Conservation (phyloP, 1,284 basidiomycete genomes). For the Phellinidium pouzarii region DNA sequence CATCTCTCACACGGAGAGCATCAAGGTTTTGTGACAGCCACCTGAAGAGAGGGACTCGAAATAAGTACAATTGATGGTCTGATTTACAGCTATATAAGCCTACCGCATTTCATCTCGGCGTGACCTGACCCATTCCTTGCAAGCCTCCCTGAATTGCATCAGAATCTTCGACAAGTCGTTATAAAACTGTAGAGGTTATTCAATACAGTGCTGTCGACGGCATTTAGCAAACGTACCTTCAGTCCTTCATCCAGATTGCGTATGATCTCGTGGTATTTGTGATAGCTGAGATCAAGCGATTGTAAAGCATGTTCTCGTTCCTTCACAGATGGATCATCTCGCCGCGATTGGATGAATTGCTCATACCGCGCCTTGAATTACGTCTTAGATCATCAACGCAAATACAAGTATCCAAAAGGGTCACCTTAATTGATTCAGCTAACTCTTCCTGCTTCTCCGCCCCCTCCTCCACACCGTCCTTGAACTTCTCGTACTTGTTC, state of each 20-base stretch:
- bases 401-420: slow-evolving; percentile 18
- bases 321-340: slow-evolving; percentile 72
- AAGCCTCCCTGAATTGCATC: slow-evolving; percentile 67
- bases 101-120: slow-evolving; percentile 50
- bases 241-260: slow-evolving; percentile 86
- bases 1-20: slow-evolving; percentile 12
- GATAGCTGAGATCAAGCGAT: slow-evolving; percentile 82
- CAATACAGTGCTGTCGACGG: background rate
- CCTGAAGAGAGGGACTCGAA: slow-evolving; percentile 19
- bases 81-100: background rate
- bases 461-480: slow-evolving; percentile 56
- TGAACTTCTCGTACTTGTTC: slow-evolving; percentile 74
- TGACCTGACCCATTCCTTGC: slow-evolving; percentile 66
- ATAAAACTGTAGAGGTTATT: slow-evolving; percentile 59
- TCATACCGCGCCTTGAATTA: slow-evolving; percentile 60
- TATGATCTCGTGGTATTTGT: slow-evolving; percentile 82
- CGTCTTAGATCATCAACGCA: background rate
- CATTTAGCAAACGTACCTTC: slow-evolving; percentile 42
- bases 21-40: slow-evolving; percentile 14
- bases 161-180: slow-evolving; percentile 71
- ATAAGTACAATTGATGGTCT: background rate
- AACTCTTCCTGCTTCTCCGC: slow-evolving; percentile 58
- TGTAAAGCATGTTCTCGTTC: slow-evolving; percentile 83
- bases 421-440: slow-evolving; percentile 64
- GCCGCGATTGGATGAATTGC: slow-evolving; percentile 73